Percentiles rank a stretch among this genome's conserved stretches.
These are phyloP conservation scores for Acarospora socialis DNA, from an alignment of 2,329 filamentous ascomycete genomes.

Conservation along the genomic window DNA sequence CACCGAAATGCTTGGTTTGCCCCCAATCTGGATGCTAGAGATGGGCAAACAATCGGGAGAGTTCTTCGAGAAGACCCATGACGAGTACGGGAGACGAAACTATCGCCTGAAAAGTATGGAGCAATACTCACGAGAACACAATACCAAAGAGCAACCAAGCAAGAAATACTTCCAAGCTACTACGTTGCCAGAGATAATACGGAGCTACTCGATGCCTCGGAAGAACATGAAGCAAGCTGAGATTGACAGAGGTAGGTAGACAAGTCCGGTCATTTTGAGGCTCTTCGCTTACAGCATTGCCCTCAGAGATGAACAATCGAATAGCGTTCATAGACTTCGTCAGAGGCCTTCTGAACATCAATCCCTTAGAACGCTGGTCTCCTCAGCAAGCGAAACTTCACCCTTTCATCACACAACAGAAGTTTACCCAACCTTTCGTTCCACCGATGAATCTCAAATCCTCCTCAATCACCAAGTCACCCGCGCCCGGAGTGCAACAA, in stretches of 20 bases:
- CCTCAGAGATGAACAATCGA: slow-evolving; percentile 90
- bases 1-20: slow-evolving; percentile 93
- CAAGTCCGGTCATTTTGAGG: not conserved
- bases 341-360: slow-evolving; percentile 80
- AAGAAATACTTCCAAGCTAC: slow-evolving; percentile 98
- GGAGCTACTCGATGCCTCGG: slow-evolving; percentile 92
- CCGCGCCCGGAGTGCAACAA: slow-evolving; percentile 84
- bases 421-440: slow-evolving; percentile 90
- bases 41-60: slow-evolving; percentile 96
- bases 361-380: slow-evolving; percentile 92
- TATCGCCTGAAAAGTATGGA: slow-evolving; percentile 96
- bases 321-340: slow-evolving; percentile 98
- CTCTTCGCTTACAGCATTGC: slow-evolving; percentile 13
- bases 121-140: slow-evolving; percentile 89
- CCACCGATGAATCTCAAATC: slow-evolving; percentile 94
- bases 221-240: slow-evolving; percentile 99
- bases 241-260: slow-evolving; percentile 71
- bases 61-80: slow-evolving; percentile 85
- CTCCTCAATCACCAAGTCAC: slow-evolving; percentile 69
- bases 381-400: slow-evolving; percentile 95
- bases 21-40: slow-evolving; percentile 97
- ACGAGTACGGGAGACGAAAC: slow-evolving; percentile 82
- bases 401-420: slow-evolving; percentile 96
- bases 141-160: slow-evolving; percentile 95
- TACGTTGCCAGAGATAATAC: slow-evolving; percentile 90